phyloP scores from a whole-genome alignment of 371 early-diverging fungal genomes.

The Mucor mucedo region DNA sequence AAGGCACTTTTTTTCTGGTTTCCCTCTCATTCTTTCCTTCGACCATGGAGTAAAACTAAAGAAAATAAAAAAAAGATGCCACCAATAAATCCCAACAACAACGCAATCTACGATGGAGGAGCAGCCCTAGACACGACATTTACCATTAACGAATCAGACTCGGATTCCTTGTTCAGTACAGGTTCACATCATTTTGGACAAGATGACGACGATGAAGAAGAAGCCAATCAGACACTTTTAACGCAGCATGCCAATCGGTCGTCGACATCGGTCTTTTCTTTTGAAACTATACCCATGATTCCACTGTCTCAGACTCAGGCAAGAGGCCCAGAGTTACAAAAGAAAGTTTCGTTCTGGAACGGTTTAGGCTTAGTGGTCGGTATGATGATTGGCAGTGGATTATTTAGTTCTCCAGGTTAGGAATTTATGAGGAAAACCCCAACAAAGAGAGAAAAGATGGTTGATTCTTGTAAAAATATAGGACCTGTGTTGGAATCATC shows the following conservation, averaged over 20 bases:
- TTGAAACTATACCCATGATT: conserved; percentile 64
- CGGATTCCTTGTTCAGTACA: conserved; percentile 36
- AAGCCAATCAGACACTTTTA: conserved; percentile 36
- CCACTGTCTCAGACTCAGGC: conserved; percentile 54
- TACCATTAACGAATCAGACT: conserved; percentile 23
- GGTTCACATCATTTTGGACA: conserved; percentile 35
- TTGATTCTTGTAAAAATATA: conserved; percentile 43
- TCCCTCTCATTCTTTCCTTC: not conserved
- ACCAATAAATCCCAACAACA: not conserved
- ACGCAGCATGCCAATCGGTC: conserved; percentile 43
- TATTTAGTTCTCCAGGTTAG: conserved; percentile 82
- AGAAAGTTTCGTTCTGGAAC: conserved; percentile 71
- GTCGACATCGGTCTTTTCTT: conserved; percentile 49
- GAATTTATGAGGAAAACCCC: conserved; percentile 20
- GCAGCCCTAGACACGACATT: conserved; percentile 7
- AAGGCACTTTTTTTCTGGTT: not conserved
- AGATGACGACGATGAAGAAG: conserved; percentile 43
- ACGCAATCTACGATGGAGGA: conserved; percentile 11
- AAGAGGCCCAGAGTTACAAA: conserved; percentile 62
- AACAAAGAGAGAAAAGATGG: conserved; percentile 55
- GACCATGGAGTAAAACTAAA: not conserved
- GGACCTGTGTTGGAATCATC: conserved; percentile 68
- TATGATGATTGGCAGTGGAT: conserved; percentile 86
- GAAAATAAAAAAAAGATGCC: conserved; percentile 12
- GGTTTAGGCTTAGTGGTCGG: conserved; percentile 79